Base-by-base conservation (phyloP, 2,329 filamentous ascomycete species). In the Mariannaea elegans region DNA sequence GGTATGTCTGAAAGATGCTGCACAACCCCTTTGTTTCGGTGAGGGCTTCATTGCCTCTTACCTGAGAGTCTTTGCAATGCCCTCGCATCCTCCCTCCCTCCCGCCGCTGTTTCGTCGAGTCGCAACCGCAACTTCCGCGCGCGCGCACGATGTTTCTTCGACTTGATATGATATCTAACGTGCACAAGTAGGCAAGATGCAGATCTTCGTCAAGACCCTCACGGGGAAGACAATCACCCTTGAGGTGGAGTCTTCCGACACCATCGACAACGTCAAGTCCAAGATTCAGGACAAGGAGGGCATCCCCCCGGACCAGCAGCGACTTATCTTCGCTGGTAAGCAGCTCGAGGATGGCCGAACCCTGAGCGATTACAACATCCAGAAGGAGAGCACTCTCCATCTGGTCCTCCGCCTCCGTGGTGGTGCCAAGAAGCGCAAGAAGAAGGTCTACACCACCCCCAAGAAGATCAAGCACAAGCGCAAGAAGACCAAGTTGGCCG, bases 391-490 rank as follows among this genome's bases (percentile, higher is more conserved):
- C 73, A 99, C 95, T 76, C 93, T 99, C 72, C 95, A 99, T 85
- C 86, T 98, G 75, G 95, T 99, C 76, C 90, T 99, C 75, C 93
- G 95, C 80, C 93, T 99, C 65, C 95, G 94, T 88, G 95, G 95
- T 88, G 95, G 94, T 83, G 94, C 83, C 80, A 99, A 99, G 93
- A 97, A 98, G 92, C 90, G 96, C 84, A 99, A 99, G 93, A 97
- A 97, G 93, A 99, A 99, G 94, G 95, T 99, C 75, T 99, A 99
- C 92, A 98, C 93, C 81, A 99, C 95, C 78, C 95, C 95, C 82
- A 99, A 99, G 94, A 99, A 99, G 93, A 99, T 99, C 91, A 99
- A 99, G 95, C 95, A 99, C 91, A 99, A 99, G 94, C 91, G 93
- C 87, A 99, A 98, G 93, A 99, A 99, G 94, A 97, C 92, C 90